Conservation (phyloP, 768 basidiomycete genomes). For the Tylopilus plumbeoviolaceoides region DNA sequence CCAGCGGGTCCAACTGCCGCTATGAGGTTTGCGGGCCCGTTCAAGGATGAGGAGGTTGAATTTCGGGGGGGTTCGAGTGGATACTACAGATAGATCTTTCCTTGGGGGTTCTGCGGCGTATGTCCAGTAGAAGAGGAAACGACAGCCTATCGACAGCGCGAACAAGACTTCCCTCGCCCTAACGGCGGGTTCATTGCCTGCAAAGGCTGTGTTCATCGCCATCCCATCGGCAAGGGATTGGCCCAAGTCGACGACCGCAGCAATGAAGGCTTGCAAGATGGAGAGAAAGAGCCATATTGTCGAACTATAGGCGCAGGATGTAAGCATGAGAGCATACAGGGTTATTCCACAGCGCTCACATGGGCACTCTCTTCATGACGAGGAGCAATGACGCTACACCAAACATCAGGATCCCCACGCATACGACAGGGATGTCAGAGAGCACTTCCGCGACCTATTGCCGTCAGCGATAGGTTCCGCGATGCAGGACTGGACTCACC, state of each 20-base stretch:
- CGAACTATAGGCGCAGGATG: slow-evolving; percentile 32
- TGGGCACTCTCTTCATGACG: slow-evolving; percentile 45
- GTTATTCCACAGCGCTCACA: slow-evolving; percentile 36
- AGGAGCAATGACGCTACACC: slow-evolving; percentile 57
- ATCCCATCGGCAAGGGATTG: slow-evolving; percentile 44
- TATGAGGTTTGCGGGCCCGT: slow-evolving; percentile 36
- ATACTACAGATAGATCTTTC: slow-evolving; percentile 27
- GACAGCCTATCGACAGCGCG: slow-evolving; percentile 52
- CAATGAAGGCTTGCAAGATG: slow-evolving; percentile 56
- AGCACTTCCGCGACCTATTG: slow-evolving; percentile 53
- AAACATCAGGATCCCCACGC: slow-evolving; percentile 61
- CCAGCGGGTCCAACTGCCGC: slow-evolving; percentile 65
- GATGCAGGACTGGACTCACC: slow-evolving; percentile 33
- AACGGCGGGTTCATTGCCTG: slow-evolving; percentile 32
- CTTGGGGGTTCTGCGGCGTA: slow-evolving; percentile 58
- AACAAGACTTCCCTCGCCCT: slow-evolving; percentile 56
- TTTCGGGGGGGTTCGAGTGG: slow-evolving; percentile 9
- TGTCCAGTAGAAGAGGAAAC: slow-evolving; percentile 67
- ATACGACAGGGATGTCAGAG: slow-evolving; percentile 63
- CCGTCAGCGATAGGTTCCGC: slow-evolving; percentile 4
- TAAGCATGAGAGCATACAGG: slow-evolving; percentile 1
- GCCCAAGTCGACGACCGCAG: slow-evolving; percentile 58
- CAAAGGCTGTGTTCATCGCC: slow-evolving; percentile 21
- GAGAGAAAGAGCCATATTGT: slow-evolving; percentile 53
- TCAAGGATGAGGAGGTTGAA: slow-evolving; percentile 16